A percentile compares a stretch with the other conserved stretches of the same genome.
phyloP scores from a whole-genome alignment of 257 asterid genomes.

The Primulina tabacum region DNA sequence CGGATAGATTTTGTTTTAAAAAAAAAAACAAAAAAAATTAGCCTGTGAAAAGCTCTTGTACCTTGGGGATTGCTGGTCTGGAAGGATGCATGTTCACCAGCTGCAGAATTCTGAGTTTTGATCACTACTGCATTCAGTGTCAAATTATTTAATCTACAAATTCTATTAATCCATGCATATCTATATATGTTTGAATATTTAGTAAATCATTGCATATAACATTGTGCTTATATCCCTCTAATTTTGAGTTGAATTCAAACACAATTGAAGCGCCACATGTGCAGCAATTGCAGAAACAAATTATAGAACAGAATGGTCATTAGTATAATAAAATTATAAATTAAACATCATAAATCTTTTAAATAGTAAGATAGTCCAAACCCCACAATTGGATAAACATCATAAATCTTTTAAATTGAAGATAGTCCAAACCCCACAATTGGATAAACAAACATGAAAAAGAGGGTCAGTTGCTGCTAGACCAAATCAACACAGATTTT shows the following conservation, averaged over 20 bases:
- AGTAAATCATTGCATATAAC: not conserved
- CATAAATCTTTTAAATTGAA: no score
- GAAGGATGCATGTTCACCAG: constrained; percentile 46
- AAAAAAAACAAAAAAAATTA: constrained; percentile 4
- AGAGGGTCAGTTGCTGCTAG: no score
- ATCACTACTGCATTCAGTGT: constrained; percentile 35
- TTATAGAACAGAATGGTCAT: not conserved
- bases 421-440: no score
- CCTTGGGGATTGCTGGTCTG: constrained; percentile 67
- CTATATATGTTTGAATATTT: not conserved
- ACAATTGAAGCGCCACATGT: not conserved
- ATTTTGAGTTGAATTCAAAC: not conserved
- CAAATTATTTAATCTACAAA: constrained; percentile 21
- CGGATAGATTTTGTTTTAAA: not conserved
- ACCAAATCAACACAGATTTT: no score
- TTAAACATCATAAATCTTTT: not conserved
- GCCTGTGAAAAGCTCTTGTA: constrained; percentile 28
- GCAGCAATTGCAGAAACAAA: not conserved
- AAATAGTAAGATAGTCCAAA: no score
- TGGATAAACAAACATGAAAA: no score
- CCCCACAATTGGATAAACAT: no score
- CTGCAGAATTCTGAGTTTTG: constrained; percentile 41
- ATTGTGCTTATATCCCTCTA: no score
- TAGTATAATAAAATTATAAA: no score
- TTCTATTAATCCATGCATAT: constrained; percentile 3